phyloP scores from a whole-genome alignment of 768 basidiomycete genomes.

The Lentinula detonsa region DNA sequence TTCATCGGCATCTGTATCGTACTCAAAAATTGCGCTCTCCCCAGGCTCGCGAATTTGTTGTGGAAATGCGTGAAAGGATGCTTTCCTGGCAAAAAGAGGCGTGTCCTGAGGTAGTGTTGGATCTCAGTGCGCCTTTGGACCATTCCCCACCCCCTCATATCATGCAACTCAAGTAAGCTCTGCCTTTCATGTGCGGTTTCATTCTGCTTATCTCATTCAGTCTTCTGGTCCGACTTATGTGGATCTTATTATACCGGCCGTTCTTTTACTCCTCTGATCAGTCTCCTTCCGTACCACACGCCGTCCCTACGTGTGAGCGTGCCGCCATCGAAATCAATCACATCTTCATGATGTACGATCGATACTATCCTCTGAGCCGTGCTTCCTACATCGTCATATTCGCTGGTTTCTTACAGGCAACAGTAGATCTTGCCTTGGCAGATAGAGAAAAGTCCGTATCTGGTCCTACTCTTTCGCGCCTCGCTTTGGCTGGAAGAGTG shows the following conservation, averaged over 20 bases:
- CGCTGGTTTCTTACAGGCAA: slow-evolving; percentile 8
- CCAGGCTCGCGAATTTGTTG: slow-evolving; percentile 6
- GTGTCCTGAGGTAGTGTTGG: slow-evolving; percentile 3
- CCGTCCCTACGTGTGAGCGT: slow-evolving; percentile 3
- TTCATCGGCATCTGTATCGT: slow-evolving; percentile 3
- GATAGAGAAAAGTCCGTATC: background rate
- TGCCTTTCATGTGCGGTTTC: background rate
- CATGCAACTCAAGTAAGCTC: slow-evolving; percentile 7
- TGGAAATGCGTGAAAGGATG: slow-evolving; percentile 2
- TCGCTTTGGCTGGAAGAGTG: slow-evolving; percentile 7
- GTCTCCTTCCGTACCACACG: slow-evolving; percentile 1
- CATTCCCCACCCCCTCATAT: slow-evolving; percentile 8
- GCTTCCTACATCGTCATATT: slow-evolving; percentile 8
- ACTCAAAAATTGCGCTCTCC: background rate
- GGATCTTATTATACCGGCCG: slow-evolving; percentile 8
- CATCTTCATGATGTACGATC: slow-evolving; percentile 7
- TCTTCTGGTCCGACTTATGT: slow-evolving; percentile 8
- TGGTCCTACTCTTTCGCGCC: background rate
- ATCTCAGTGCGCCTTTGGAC: background rate
- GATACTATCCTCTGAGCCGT: slow-evolving; percentile 5
- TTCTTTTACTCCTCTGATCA: slow-evolving; percentile 5
- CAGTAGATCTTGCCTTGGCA: slow-evolving; percentile 6
- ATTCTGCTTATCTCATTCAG: background rate
- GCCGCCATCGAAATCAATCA: slow-evolving; percentile 5
- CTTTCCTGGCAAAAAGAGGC: slow-evolving; percentile 1